A percentile compares a stretch with the other conserved stretches of the same genome.
Evolutionary conservation across 2,329 filamentous ascomycete species (phyloP).

Genomic region (Torrubiella hemipterigena): DNA sequence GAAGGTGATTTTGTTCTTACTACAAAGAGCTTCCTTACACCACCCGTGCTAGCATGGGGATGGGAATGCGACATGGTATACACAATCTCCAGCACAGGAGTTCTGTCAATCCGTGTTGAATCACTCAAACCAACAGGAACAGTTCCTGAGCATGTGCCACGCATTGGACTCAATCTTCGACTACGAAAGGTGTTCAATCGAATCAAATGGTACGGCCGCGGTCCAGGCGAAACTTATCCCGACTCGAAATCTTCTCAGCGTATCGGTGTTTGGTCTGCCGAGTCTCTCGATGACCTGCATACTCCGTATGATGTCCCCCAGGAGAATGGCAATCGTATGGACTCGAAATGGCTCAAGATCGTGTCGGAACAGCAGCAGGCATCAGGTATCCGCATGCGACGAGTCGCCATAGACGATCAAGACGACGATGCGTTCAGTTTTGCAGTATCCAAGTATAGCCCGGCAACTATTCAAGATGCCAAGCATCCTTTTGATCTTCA

Average conservation of each 20-base stretch:
- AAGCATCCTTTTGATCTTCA: slow-evolving; percentile 52
- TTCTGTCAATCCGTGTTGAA: slow-evolving; percentile 30
- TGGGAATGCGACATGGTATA: slow-evolving; percentile 37
- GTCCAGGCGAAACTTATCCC: slow-evolving; percentile 51
- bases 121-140: slow-evolving; percentile 33
- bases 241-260: slow-evolving; percentile 47
- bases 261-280: slow-evolving; percentile 33
- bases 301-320: slow-evolving; percentile 55
- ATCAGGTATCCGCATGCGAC: slow-evolving; percentile 11
- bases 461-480: slow-evolving; percentile 41
- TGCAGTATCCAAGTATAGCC: slow-evolving; percentile 40
- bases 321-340: slow-evolving; percentile 53
- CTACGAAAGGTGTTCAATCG: slow-evolving; percentile 31
- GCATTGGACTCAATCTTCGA: slow-evolving; percentile 47
- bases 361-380: slow-evolving; percentile 8
- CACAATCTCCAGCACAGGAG: slow-evolving; percentile 32
- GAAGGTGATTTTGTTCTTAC: slow-evolving; percentile 35
- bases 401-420: slow-evolving; percentile 10
- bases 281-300: slow-evolving; percentile 35
- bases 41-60: slow-evolving; percentile 50
- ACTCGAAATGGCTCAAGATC: slow-evolving; percentile 42
- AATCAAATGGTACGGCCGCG: slow-evolving; percentile 49
- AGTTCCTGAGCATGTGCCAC: slow-evolving; percentile 42
- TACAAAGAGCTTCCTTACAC: slow-evolving; percentile 41
- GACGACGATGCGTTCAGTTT: slow-evolving; percentile 32